Evolutionary conservation across 2,329 filamentous ascomycete genomes (phyloP).

Genomic region (Colletotrichum coccodes): DNA sequence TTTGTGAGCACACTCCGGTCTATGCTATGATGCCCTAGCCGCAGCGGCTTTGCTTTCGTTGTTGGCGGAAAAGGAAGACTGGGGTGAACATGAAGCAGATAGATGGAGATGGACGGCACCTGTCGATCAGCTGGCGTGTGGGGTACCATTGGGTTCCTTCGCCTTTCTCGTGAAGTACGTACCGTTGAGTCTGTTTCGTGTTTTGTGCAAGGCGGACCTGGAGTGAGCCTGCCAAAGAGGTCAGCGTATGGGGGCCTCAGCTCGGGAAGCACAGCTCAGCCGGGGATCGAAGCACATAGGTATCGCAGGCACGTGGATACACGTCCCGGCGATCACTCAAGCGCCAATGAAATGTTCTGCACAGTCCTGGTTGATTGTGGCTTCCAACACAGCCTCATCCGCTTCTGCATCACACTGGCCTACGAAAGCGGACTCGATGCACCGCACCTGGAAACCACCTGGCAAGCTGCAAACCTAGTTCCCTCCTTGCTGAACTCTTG

Average conservation of each 20-base stretch:
- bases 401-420: not conserved
- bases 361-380: not conserved
- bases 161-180: slow-evolving; percentile 2
- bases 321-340: not conserved
- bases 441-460: too few species aligned
- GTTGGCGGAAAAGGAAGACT: not conserved
- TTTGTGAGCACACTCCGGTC: too few species aligned
- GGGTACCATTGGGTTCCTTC: not conserved
- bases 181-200: not conserved
- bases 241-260: not conserved
- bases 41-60: not conserved
- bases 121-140: not conserved
- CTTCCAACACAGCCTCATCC: not conserved
- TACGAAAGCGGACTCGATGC: not conserved
- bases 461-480: too few species aligned
- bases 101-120: not conserved
- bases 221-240: not conserved
- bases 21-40: too few species aligned
- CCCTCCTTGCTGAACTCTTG: not conserved
- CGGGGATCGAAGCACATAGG: not conserved
- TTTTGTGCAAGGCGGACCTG: slow-evolving; percentile 16
- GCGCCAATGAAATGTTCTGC: not conserved
- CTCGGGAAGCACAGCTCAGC: not conserved
- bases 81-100: not conserved
- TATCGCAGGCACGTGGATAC: not conserved